Evolutionary conservation across 1,284 basidiomycete species (phyloP), one percentile per base, ranked within the genome.

Genomic region (Prillingera fragicola): DNA sequence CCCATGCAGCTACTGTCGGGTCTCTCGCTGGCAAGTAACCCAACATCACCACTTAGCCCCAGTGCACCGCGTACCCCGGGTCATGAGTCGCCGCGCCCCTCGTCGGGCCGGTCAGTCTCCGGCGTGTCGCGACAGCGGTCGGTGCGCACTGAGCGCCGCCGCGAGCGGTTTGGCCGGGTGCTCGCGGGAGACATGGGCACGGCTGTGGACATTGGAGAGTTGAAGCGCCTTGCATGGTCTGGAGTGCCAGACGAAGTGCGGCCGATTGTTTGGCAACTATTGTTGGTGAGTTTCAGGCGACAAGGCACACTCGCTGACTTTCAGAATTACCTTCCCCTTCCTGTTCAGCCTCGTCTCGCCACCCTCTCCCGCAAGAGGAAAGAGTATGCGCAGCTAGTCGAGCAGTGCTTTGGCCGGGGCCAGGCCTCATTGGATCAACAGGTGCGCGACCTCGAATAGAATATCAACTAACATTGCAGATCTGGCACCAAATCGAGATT

Each of bases 401-500:
- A 89, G 56, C 77, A 92, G 15, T 85, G 94, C n/a, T 97, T 98
- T 65, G 81, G 85, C 9, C 79, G 85, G 36, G 90, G 87, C 45
- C 78, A 80, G 19, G 82, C 84, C 38, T 81, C 83, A 0, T 76
- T 91, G 15, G 91, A 96, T 69, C 87, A 90, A 62, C 85, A 67
- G 50, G 69, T 67, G 31, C 39, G 60, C 34, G 21, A 10, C 4
- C 19, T 34, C 5, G 2, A 19, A 10, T 19, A 14, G 12, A 17
- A 38, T 17, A 8, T 1, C 26, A 36, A 7, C 29, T 18, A 21
- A 6, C 12, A 7, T 17, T 13, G 6, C 46, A 87, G 72, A 91
- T 96, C 65, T 96, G 92, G 92, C 91, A 96, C 72, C 91, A 96
- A 69, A 96, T 96, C 60, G 87, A 90, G 63, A 96, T 95, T 51